A percentile compares a stretch with the other conserved stretches of the same genome.
Conservation (phyloP, 352 stramenopile species). For the Hyaloperonospora brassicae region DNA sequence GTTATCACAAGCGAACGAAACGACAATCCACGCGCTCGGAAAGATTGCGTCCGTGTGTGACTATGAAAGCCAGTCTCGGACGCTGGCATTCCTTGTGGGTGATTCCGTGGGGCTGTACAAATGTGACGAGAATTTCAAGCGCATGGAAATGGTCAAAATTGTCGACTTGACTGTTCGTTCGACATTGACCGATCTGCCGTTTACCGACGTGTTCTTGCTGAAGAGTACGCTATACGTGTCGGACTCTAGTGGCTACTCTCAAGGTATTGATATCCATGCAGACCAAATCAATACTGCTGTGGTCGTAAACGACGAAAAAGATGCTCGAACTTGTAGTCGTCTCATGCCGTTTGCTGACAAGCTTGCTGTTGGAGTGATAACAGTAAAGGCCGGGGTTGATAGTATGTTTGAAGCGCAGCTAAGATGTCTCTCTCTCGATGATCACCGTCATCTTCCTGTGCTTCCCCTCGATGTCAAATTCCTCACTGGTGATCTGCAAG, state of each 20-base stretch:
- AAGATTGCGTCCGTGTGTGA: slow-evolving; percentile 21
- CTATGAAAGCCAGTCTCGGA: slow-evolving; percentile 17
- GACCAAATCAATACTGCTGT: slow-evolving; percentile 35
- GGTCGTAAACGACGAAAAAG: background rate
- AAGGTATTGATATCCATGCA: slow-evolving; percentile 34
- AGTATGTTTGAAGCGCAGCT: slow-evolving; percentile 18
- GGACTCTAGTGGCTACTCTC: slow-evolving; percentile 20
- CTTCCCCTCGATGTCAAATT: slow-evolving; percentile 22
- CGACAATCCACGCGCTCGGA: slow-evolving; percentile 12
- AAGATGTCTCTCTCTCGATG: slow-evolving; percentile 25
- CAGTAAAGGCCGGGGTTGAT: slow-evolving; percentile 5
- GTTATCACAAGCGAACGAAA: slow-evolving; percentile 5
- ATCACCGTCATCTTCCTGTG: slow-evolving; percentile 29
- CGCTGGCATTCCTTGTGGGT: slow-evolving; percentile 17
- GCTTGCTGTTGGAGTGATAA: slow-evolving; percentile 27
- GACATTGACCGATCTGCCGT: slow-evolving; percentile 20
- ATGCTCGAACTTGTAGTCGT: slow-evolving; percentile 3
- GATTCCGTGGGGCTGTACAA: slow-evolving; percentile 22
- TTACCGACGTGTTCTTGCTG: slow-evolving; percentile 21
- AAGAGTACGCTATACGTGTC: slow-evolving; percentile 27
- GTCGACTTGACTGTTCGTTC: slow-evolving; percentile 26
- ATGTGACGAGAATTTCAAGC: slow-evolving; percentile 26
- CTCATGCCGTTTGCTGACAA: slow-evolving; percentile 26
- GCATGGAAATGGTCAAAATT: slow-evolving; percentile 20
- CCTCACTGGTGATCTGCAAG: slow-evolving; percentile 18